Evolutionary conservation across 495 filamentous ascomycete species (phyloP).

Genomic region (Hyaloscypha finlandica): DNA sequence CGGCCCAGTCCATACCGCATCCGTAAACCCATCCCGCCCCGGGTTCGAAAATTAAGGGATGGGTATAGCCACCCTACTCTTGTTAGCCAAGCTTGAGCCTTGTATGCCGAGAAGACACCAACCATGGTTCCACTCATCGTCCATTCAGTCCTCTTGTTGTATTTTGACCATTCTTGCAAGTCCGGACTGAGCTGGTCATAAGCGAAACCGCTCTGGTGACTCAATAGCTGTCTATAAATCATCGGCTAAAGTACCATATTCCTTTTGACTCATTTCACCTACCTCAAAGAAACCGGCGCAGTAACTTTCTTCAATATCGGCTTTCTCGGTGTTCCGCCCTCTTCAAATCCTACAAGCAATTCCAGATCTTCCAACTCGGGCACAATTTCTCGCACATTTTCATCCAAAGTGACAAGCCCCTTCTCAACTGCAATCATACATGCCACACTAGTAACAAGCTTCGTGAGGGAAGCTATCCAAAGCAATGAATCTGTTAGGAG

Average conservation of each 20-base stretch:
- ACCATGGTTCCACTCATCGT: constrained; percentile 13
- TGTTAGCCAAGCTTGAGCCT: no score
- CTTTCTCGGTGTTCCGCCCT: constrained; percentile 16
- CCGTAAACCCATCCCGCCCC: constrained; percentile 51
- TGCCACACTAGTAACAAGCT: constrained; percentile 39
- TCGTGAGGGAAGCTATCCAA: constrained; percentile 34
- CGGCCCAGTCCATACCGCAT: constrained; percentile 49
- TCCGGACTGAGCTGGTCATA: constrained; percentile 22
- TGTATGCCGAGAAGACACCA: no score
- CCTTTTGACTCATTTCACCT: constrained; percentile 17
- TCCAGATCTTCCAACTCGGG: constrained; percentile 28
- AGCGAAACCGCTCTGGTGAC: background rate
- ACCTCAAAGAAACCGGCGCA: constrained; percentile 30
- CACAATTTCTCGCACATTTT: constrained; percentile 15
- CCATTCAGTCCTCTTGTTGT: constrained; percentile 21
- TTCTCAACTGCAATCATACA: constrained; percentile 45
- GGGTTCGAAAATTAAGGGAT: constrained; percentile 48
- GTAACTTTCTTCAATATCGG: constrained; percentile 32
- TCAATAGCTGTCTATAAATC: constrained; percentile 21
- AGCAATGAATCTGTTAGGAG: constrained; percentile 6
- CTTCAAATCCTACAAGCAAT: constrained; percentile 24
- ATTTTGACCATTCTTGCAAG: constrained; percentile 28
- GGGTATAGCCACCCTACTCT: constrained; percentile 14
- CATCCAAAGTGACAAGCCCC: constrained; percentile 32
- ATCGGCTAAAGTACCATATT: no score